phyloP scores from a whole-genome alignment of 441 rosid genomes.

The Gossypium aridum region DNA sequence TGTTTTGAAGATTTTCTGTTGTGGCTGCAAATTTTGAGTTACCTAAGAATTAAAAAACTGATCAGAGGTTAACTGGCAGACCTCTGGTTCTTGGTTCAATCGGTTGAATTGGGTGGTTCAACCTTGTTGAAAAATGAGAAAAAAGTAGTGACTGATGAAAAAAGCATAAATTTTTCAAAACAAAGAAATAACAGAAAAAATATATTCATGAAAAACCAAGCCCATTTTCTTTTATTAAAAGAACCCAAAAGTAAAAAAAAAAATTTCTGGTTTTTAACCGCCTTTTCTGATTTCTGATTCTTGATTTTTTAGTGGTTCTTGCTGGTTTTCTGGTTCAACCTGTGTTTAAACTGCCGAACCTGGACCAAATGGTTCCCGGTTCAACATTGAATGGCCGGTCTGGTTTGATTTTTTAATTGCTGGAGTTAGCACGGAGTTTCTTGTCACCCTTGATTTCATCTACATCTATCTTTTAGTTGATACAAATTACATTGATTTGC shows the following conservation, averaged over 20 bases:
- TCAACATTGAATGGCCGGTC: not conserved
- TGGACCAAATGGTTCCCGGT: no score
- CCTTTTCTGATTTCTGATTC: not conserved
- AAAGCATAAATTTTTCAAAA: not conserved
- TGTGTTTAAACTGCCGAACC: not conserved
- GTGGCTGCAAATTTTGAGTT: not conserved
- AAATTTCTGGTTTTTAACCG: no score
- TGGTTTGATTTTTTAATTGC: not conserved
- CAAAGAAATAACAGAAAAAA: not conserved
- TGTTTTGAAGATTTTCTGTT: not conserved
- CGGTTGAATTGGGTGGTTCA: not conserved
- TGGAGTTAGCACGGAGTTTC: not conserved
- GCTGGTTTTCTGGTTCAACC: not conserved
- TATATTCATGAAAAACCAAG: not conserved
- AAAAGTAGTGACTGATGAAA: not conserved
- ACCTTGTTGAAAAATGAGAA: not conserved
- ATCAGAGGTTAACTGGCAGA: not conserved
- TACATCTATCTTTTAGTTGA: not conserved
- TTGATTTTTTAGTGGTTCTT: not conserved
- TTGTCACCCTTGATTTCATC: not conserved
- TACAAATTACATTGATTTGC: constrained; percentile 8
- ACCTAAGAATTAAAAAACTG: not conserved
- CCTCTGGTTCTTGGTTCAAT: not conserved
- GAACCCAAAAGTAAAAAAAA: no score
- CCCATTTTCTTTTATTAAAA: not conserved